Percentiles rank a stretch among this genome's conserved stretches.
phyloP scores from a whole-genome alignment of 805 yeast species.

The Cyberlindnera galapagoensis region DNA sequence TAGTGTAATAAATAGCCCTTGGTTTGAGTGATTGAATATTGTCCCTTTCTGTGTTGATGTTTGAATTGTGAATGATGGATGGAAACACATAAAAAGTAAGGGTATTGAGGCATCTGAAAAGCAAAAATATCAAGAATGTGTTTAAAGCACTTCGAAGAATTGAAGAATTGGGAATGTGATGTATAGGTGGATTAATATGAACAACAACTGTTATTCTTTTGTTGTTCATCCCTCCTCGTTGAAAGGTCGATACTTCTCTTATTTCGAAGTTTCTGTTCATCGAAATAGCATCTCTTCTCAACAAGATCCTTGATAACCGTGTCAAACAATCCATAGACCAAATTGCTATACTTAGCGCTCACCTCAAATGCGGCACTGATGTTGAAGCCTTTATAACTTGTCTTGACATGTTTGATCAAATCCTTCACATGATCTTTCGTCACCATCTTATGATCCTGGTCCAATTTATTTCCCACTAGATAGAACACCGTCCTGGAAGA shows the following conservation, averaged over 20 bases:
- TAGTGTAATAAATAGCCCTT: no score
- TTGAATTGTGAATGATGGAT: no score
- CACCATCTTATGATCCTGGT: slow-evolving; percentile 31
- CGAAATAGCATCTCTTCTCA: slow-evolving; percentile 33
- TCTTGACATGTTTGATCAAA: slow-evolving; percentile 26
- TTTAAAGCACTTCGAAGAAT: neutral
- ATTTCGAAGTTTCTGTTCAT: slow-evolving; percentile 20
- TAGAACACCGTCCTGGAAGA: slow-evolving; percentile 30
- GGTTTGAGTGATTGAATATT: no score
- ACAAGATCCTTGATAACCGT: slow-evolving; percentile 34
- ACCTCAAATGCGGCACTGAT: slow-evolving; percentile 41
- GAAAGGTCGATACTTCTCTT: slow-evolving; percentile 24
- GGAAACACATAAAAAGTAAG: no score
- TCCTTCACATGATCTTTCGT: slow-evolving; percentile 32
- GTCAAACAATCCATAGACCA: slow-evolving; percentile 33
- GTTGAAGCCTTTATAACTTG: slow-evolving; percentile 24
- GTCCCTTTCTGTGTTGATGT: no score
- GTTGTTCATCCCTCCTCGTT: slow-evolving; percentile 19
- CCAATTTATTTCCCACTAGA: slow-evolving; percentile 41
- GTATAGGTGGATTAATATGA: slow-evolving; percentile 15
- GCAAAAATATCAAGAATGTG: no score
- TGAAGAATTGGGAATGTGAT: neutral
- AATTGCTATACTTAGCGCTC: slow-evolving; percentile 36
- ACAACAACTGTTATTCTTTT: slow-evolving; percentile 19
- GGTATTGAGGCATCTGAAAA: no score